Percentiles rank a stretch among this genome's conserved stretches.
Conservation (phyloP, 805 yeast genomes). For the Cyberlindnera sargentensis region DNA sequence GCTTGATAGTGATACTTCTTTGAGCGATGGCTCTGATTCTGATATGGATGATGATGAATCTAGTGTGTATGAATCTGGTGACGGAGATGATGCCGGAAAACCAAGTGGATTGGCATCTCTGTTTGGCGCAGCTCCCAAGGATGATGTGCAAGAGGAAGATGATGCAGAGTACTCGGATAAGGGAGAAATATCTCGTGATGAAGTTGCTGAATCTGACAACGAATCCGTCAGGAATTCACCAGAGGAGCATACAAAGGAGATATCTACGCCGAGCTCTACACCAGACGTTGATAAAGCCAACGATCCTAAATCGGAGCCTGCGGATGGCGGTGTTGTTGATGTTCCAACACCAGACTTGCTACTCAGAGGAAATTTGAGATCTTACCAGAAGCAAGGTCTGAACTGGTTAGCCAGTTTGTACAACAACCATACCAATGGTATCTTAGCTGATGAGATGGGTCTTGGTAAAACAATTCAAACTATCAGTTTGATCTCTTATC, state of each 20-base stretch:
- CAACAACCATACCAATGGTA: conserved; percentile 90
- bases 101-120: conserved; percentile 28
- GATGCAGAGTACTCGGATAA: conserved; percentile 27
- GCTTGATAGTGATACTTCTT: conserved; percentile 26
- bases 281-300: conserved; percentile 24
- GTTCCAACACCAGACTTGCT: conserved; percentile 69
- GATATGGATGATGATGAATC: conserved; percentile 13
- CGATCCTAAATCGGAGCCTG: conserved; percentile 11
- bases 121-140: conserved; percentile 25
- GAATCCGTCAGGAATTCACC: conserved; percentile 1
- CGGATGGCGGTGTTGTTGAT: conserved; percentile 43
- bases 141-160: conserved; percentile 25
- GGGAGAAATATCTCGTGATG: conserved; percentile 13
- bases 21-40: conserved; percentile 24
- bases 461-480: conserved; percentile 96
- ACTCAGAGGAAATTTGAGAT: conserved; percentile 76
- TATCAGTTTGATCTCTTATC: conserved; percentile 72
- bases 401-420: conserved; percentile 96
- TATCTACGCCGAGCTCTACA: conserved; percentile 29
- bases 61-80: conserved; percentile 18
- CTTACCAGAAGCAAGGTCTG: conserved; percentile 91
- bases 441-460: conserved; percentile 98
- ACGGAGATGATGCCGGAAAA: conserved; percentile 11
- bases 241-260: conserved; percentile 4
- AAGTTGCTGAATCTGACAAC: conserved; percentile 6